Conservation (phyloP, 2,329 filamentous ascomycete species). For the Penicillium aurantiogriseum region DNA sequence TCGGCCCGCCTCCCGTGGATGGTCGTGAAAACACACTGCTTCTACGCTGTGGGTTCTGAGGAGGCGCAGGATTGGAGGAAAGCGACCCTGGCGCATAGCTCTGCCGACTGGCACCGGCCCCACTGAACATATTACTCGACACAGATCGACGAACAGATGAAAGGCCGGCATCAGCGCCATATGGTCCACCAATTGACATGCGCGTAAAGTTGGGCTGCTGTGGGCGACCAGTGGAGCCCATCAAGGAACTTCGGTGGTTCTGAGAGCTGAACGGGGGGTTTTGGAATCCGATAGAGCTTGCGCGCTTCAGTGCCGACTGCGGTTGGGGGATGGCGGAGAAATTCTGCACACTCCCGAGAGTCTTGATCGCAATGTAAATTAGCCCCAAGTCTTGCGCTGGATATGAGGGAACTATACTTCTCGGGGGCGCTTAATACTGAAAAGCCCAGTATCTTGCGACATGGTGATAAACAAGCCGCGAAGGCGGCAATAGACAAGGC, state of each 20-base stretch:
- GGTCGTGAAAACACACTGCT: constrained; percentile 83
- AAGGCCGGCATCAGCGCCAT: constrained; percentile 74
- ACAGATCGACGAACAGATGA: constrained; percentile 81
- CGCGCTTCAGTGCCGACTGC: constrained; percentile 89
- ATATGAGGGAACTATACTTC: constrained; percentile 61
- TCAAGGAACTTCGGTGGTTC: constrained; percentile 81
- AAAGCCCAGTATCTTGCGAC: constrained; percentile 84
- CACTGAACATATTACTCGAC: constrained; percentile 64
- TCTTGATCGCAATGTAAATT: constrained; percentile 48
- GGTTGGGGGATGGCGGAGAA: constrained; percentile 88
- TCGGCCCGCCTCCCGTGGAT: constrained; percentile 62
- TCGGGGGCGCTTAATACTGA: constrained; percentile 86
- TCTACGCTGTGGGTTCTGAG: constrained; percentile 58
- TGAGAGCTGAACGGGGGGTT: constrained; percentile 64
- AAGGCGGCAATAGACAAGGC: constrained; percentile 21
- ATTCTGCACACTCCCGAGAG: constrained; percentile 77
- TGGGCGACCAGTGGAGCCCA: constrained; percentile 78
- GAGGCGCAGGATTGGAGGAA: constrained; percentile 54
- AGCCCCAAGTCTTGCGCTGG: constrained; percentile 11
- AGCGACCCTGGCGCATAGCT: constrained; percentile 63
- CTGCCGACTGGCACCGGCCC: constrained; percentile 63
- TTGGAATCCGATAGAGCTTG: constrained; percentile 70
- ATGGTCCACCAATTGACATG: constrained; percentile 69
- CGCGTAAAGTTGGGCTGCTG: constrained; percentile 85
- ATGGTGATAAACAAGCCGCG: constrained; percentile 52